A percentile compares a stretch with the other conserved stretches of the same genome.
phyloP scores from a whole-genome alignment of 2,329 filamentous ascomycete species.

The Orbilia oligospora region DNA sequence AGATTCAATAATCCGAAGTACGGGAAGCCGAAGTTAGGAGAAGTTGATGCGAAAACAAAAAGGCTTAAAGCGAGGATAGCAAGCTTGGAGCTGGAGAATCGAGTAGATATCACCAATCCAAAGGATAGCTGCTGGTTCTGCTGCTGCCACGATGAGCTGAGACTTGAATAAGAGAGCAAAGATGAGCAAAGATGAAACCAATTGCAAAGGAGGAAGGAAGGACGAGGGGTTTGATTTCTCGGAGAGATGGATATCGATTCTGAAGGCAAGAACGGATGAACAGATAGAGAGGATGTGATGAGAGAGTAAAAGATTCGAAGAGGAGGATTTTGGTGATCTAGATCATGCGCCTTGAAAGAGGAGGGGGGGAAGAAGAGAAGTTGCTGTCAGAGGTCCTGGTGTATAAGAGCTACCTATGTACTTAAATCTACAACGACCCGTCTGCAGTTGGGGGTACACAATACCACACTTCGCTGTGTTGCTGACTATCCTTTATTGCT shows the following conservation, averaged over 20 bases:
- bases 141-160: too few relatives aligned
- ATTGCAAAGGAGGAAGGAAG: too few relatives aligned
- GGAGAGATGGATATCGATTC: too few relatives aligned
- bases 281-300: too few relatives aligned
- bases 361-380: neutral
- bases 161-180: too few relatives aligned
- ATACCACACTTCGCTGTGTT: neutral
- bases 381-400: neutral
- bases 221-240: too few relatives aligned
- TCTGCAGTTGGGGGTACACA: neutral
- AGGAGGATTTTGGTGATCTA: too few relatives aligned
- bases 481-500: neutral
- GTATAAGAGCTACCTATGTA: too few relatives aligned
- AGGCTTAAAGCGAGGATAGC: neutral
- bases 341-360: too few relatives aligned
- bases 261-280: too few relatives aligned
- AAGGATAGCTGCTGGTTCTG: neutral
- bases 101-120: neutral
- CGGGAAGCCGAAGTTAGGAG: neutral
- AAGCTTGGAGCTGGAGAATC: neutral
- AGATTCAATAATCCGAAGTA: neutral
- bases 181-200: too few relatives aligned
- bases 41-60: neutral
- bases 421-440: neutral
- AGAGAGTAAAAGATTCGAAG: too few relatives aligned